phyloP scores from a whole-genome alignment of 306 rosid species.

The Trichosanthes cucumerina region DNA sequence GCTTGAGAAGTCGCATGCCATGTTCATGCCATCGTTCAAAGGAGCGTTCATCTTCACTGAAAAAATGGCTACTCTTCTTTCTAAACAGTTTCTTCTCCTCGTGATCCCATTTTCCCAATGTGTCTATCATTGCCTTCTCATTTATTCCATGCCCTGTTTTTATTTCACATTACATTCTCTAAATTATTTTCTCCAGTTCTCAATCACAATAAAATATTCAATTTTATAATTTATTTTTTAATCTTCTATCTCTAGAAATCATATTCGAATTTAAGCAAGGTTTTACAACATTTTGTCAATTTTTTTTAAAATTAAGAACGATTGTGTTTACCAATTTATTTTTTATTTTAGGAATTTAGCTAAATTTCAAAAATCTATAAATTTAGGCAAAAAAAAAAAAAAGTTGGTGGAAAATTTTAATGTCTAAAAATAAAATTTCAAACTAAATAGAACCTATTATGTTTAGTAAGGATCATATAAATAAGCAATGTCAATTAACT shows the following conservation, averaged over 20 bases:
- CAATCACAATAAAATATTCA: not conserved
- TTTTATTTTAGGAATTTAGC: not conserved
- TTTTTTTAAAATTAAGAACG: no score
- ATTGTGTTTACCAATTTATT: no score
- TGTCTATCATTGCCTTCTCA: conserved; percentile 46
- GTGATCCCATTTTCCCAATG: conserved; percentile 66
- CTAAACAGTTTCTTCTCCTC: conserved; percentile 50
- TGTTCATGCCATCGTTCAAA: conserved; percentile 69
- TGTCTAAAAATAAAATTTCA: not conserved
- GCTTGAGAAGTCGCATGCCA: conserved; percentile 46
- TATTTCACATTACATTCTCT: not conserved
- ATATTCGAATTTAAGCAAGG: not conserved
- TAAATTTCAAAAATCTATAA: not conserved
- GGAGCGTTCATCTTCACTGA: conserved; percentile 58
- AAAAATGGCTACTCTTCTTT: conserved; percentile 36
- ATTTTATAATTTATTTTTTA: no score
- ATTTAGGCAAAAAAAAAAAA: no score
- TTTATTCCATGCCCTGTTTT: conserved; percentile 80
- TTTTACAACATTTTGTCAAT: no score
- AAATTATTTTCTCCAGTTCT: not conserved
- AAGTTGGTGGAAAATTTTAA: no score
- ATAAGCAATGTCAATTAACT: not conserved
- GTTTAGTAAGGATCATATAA: not conserved
- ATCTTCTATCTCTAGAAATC: not conserved
- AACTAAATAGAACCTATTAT: not conserved